A percentile compares a stretch with the other conserved stretches of the same genome.
These are phyloP conservation scores for Casaregolazyma suthepensis DNA, from an alignment of 1,139 yeast species.

Conservation along the genomic window DNA sequence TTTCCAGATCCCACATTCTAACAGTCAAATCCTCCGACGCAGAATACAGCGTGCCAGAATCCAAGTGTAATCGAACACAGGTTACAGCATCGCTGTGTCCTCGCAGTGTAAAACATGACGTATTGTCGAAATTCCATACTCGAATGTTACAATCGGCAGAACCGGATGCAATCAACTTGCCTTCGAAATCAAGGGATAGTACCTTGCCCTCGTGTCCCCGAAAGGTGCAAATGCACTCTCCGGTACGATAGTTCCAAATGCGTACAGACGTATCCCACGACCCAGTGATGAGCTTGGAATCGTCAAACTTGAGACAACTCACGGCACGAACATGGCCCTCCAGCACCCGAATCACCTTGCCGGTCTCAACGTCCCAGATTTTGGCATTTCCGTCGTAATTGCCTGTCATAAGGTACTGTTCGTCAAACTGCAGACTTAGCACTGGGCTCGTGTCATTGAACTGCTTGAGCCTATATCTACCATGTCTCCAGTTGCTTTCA, in stretches of 20 bases:
- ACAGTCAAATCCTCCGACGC: slow-evolving; percentile 90
- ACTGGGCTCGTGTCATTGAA: slow-evolving; percentile 91
- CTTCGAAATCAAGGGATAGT: slow-evolving; percentile 68
- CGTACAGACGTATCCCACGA: slow-evolving; percentile 86
- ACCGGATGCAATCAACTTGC: slow-evolving; percentile 84
- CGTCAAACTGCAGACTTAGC: slow-evolving; percentile 74
- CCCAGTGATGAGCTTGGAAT: slow-evolving; percentile 83
- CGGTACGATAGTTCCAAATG: slow-evolving; percentile 94
- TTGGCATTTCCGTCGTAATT: slow-evolving; percentile 85
- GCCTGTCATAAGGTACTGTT: slow-evolving; percentile 78
- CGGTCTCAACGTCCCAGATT: slow-evolving; percentile 82
- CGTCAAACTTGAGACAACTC: slow-evolving; percentile 75
- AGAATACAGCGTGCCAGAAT: slow-evolving; percentile 72
- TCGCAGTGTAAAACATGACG: slow-evolving; percentile 85
- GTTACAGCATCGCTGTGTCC: slow-evolving; percentile 95
- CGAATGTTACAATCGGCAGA: slow-evolving; percentile 88
- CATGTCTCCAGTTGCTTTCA: slow-evolving; percentile 92
- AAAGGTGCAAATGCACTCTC: slow-evolving; percentile 88
- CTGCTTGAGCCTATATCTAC: slow-evolving; percentile 54
- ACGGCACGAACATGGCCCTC: slow-evolving; percentile 85
- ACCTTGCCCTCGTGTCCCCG: slow-evolving; percentile 89
- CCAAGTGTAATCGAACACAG: slow-evolving; percentile 77
- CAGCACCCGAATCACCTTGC: slow-evolving; percentile 68
- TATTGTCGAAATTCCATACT: slow-evolving; percentile 92
- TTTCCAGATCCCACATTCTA: slow-evolving; percentile 87